Conservation (phyloP, 371 early-diverging fungal species). For the Apophysomyces trapeziformis region DNA sequence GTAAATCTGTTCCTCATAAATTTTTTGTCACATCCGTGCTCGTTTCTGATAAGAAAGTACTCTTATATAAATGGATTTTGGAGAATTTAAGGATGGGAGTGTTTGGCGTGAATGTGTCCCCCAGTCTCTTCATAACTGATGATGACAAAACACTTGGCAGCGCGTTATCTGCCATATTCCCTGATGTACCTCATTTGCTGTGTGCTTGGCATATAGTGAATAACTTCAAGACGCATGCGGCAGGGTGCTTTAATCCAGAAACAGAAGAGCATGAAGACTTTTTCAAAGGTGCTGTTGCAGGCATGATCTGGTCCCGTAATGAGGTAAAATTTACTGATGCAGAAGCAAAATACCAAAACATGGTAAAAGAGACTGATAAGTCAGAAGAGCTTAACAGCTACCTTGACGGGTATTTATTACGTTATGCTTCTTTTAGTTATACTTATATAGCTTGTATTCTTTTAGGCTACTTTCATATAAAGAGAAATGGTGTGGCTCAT, state of each 20-base stretch:
- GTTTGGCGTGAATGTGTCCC: neutral
- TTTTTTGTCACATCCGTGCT: slow-evolving; percentile 4
- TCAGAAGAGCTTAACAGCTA: neutral
- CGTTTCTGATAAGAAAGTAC: neutral
- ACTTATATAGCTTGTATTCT: neutral
- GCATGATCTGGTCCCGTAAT: neutral
- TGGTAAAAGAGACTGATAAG: neutral
- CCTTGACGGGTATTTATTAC: neutral
- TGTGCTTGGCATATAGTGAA: slow-evolving; percentile 14
- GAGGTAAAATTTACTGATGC: neutral
- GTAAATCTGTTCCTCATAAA: neutral
- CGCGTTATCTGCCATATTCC: slow-evolving; percentile 8
- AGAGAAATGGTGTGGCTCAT: slow-evolving; percentile 14
- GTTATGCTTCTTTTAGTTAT: neutral
- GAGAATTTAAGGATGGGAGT: neutral
- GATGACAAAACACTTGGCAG: slow-evolving; percentile 6
- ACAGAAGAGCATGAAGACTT: neutral
- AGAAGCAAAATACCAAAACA: neutral
- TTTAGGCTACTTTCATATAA: slow-evolving; percentile 13
- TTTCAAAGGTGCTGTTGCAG: neutral
- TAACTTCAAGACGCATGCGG: neutral
- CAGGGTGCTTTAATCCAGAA: neutral
- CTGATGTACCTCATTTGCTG: neutral
- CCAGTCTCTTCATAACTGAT: slow-evolving; percentile 16
- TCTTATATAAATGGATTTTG: slow-evolving; percentile 13